Conservation (phyloP, 805 yeast species). For the Sungouiozyma ichnusensis region DNA sequence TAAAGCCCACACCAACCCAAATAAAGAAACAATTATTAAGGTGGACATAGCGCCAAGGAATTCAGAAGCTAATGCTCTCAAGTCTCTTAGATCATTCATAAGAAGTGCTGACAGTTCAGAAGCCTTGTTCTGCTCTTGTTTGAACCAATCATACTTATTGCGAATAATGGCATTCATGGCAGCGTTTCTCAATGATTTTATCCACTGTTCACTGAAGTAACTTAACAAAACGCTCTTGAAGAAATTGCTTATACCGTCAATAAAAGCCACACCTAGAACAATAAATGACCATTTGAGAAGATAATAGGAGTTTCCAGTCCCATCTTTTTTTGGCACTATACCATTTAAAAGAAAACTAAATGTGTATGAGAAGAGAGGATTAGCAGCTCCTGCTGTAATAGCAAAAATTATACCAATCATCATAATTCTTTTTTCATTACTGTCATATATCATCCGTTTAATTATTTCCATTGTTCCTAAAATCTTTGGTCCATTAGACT, state of each 20-base stretch:
- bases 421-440: conserved; percentile 23
- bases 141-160: conserved; percentile 48
- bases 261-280: conserved; percentile 49
- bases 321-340: conserved; percentile 39
- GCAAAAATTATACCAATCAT: conserved; percentile 45
- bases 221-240: conserved; percentile 41
- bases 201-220: conserved; percentile 59
- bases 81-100: conserved; percentile 73
- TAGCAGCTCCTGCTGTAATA: conserved; percentile 47
- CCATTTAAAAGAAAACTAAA: conserved; percentile 61
- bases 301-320: conserved; percentile 26
- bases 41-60: conserved; percentile 47
- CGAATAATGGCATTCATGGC: conserved; percentile 40
- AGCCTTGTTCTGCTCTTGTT: conserved; percentile 29
- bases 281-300: conserved; percentile 57
- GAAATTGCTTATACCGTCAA: conserved; percentile 52
- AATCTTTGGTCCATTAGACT: conserved; percentile 5
- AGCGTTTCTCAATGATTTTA: conserved; percentile 38
- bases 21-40: conserved; percentile 40
- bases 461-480: conserved; percentile 24
- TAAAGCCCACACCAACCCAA: conserved; percentile 72
- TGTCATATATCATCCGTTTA: conserved; percentile 23
- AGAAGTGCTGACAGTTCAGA: conserved; percentile 55
- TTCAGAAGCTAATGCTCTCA: conserved; percentile 53
- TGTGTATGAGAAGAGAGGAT: conserved; percentile 71